Evolutionary conservation across 2,329 filamentous ascomycete genomes (phyloP).

Genomic region (Plenodomus tracheiphilus): DNA sequence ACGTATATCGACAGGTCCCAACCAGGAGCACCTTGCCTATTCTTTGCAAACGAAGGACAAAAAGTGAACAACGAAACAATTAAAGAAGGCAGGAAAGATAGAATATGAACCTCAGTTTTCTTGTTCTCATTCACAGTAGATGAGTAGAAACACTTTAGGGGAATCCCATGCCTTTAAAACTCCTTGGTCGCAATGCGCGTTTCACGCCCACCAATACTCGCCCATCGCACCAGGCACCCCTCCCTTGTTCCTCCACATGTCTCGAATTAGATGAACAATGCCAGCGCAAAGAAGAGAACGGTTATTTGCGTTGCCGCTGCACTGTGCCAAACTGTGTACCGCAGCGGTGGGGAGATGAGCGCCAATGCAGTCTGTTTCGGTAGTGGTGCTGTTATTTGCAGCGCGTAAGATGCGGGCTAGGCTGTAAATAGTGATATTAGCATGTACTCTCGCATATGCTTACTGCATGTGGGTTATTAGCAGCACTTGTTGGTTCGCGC

Average conservation of each 20-base stretch:
- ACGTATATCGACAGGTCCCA: constrained; percentile 18
- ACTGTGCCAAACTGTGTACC: constrained; percentile 6
- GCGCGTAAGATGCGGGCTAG: constrained; percentile 32
- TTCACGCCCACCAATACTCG: constrained; percentile 23
- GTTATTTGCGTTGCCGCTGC: constrained; percentile 29
- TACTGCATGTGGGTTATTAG: constrained; percentile 19
- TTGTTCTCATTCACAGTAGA: constrained; percentile 4
- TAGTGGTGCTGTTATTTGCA: constrained; percentile 13
- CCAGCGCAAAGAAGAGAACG: constrained; percentile 12
- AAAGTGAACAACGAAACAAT: constrained; percentile 18
- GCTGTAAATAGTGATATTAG: constrained; percentile 23
- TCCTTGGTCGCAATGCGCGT: constrained; percentile 32
- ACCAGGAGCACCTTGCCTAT: constrained; percentile 36
- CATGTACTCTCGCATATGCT: constrained; percentile 4
- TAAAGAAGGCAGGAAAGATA: constrained; percentile 7
- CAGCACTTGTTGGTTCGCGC: constrained; percentile 4
- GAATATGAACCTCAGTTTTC: constrained; percentile 17
- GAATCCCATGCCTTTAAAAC: constrained; percentile 40
- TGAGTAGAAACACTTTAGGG: constrained; percentile 21
- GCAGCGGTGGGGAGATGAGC: constrained; percentile 2
- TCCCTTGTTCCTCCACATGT: constrained; percentile 2
- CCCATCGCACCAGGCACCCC: constrained; percentile 11
- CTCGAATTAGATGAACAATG: constrained; percentile 9
- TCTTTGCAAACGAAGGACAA: constrained; percentile 25
- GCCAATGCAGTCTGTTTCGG: constrained; percentile 6